Evolutionary conservation across 2,329 filamentous ascomycete genomes (phyloP).

Genomic region (Zymoseptoria ardabiliae): DNA sequence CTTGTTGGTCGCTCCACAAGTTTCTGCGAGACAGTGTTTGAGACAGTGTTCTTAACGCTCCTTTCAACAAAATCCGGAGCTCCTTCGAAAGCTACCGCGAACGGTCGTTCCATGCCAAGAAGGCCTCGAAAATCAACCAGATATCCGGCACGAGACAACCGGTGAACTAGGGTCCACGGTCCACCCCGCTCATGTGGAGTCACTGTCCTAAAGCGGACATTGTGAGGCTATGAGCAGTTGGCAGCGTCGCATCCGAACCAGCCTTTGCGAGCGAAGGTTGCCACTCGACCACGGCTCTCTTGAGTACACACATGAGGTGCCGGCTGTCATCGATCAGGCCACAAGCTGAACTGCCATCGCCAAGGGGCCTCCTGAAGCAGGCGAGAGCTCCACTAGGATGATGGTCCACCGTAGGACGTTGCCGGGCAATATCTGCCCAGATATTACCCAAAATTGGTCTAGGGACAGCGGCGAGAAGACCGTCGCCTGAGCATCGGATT

Average conservation of each 20-base stretch:
- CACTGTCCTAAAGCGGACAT: background rate
- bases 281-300: background rate
- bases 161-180: background rate
- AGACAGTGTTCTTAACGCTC: background rate
- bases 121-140: background rate
- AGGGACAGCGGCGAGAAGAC: background rate
- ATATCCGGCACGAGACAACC: background rate
- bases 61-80: background rate
- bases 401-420: background rate
- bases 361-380: too few relatives aligned
- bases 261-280: background rate
- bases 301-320: background rate
- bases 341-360: too few relatives aligned
- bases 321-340: background rate
- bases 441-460: background rate
- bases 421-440: background rate
- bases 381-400: too few relatives aligned
- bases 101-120: background rate
- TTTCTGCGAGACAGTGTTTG: too few relatives aligned
- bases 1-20: too few relatives aligned
- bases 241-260: background rate
- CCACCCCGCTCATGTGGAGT: background rate
- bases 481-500: background rate
- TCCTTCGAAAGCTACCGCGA: background rate
- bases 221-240: background rate